A percentile compares a stretch with the other conserved stretches of the same genome.
Evolutionary conservation across 352 stramenopile genomes (phyloP).

Genomic region (Halophytophthora polymorphica): DNA sequence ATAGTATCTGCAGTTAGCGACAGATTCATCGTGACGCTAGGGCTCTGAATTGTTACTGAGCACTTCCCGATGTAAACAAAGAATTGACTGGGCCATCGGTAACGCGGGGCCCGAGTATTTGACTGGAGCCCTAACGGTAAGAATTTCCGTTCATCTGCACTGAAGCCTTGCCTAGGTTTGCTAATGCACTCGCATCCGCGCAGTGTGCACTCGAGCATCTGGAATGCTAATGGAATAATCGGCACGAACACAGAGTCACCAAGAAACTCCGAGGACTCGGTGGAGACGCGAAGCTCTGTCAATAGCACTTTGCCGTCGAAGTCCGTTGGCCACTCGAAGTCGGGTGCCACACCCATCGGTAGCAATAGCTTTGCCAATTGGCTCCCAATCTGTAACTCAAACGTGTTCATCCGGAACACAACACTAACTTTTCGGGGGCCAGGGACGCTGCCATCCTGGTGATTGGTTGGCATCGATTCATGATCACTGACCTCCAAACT

Average conservation of each 20-base stretch:
- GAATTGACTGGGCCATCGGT: slow-evolving; percentile 17
- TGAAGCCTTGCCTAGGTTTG: background rate
- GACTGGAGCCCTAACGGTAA: too few relatives aligned
- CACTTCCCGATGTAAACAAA: slow-evolving; percentile 42
- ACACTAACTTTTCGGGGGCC: slow-evolving; percentile 25
- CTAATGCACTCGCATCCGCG: slow-evolving; percentile 50
- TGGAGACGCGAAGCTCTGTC: slow-evolving; percentile 44
- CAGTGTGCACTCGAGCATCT: slow-evolving; percentile 71
- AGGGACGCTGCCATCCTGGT: background rate
- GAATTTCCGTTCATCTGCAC: background rate
- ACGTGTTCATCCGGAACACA: slow-evolving; percentile 43
- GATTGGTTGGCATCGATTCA: background rate
- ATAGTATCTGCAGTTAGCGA: slow-evolving; percentile 33
- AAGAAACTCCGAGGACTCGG: slow-evolving; percentile 61
- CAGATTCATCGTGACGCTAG: slow-evolving; percentile 18
- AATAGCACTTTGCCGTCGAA: slow-evolving; percentile 29
- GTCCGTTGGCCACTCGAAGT: background rate
- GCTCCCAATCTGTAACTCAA: slow-evolving; percentile 48
- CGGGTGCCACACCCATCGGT: slow-evolving; percentile 16
- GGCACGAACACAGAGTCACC: slow-evolving; percentile 64
- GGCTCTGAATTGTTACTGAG: slow-evolving; percentile 15
- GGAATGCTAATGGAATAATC: slow-evolving; percentile 56
- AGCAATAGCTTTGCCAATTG: slow-evolving; percentile 27
- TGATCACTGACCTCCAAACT: slow-evolving; percentile 8
- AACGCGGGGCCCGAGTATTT: background rate